Percentiles rank a stretch among this genome's conserved stretches.
phyloP scores from a whole-genome alignment of 768 basidiomycete species.

The Asterophora parasitica region DNA sequence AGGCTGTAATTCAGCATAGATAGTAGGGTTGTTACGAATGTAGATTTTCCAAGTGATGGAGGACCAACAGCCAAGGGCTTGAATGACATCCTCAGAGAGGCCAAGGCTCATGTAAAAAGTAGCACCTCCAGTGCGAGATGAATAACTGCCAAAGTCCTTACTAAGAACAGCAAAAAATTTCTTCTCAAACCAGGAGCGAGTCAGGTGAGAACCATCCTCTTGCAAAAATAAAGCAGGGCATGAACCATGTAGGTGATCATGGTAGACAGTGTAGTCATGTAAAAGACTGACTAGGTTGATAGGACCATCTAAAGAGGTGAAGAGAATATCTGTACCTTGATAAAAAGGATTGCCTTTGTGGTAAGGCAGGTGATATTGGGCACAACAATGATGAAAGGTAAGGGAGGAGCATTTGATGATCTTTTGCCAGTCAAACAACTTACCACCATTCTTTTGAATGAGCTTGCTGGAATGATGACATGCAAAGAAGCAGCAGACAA shows the following conservation, averaged over 20 bases:
- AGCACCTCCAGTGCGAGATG: conserved; percentile 15
- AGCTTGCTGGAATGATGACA: conserved; percentile 24
- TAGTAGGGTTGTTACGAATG: conserved; percentile 11
- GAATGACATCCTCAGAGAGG: conserved; percentile 5
- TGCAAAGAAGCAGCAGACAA: conserved; percentile 21
- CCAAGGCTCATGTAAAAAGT: conserved; percentile 9
- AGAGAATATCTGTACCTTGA: conserved; percentile 19
- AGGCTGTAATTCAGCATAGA: conserved; percentile 12
- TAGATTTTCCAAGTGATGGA: conserved; percentile 14
- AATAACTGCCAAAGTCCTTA: conserved; percentile 19
- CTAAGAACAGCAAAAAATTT: conserved; percentile 14
- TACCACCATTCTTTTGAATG: conserved; percentile 11
- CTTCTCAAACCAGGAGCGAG: conserved; percentile 19
- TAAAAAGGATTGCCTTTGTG: conserved; percentile 27
- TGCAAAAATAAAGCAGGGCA: conserved; percentile 17
- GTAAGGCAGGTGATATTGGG: conserved; percentile 23
- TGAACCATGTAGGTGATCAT: conserved; percentile 13
- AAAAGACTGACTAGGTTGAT: too few relatives aligned
- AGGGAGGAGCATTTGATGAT: conserved; percentile 17
- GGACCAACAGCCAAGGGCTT: conserved; percentile 10
- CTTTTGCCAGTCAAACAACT: conserved; percentile 20
- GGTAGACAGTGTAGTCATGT: conserved; percentile 4
- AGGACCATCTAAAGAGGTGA: background rate
- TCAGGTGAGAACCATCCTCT: conserved; percentile 16
- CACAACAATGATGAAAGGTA: background rate